A percentile compares a stretch with the other conserved stretches of the same genome.
These are phyloP conservation scores for Jatropha multifida DNA, from an alignment of 441 rosid genomes.

Conservation along the genomic window DNA sequence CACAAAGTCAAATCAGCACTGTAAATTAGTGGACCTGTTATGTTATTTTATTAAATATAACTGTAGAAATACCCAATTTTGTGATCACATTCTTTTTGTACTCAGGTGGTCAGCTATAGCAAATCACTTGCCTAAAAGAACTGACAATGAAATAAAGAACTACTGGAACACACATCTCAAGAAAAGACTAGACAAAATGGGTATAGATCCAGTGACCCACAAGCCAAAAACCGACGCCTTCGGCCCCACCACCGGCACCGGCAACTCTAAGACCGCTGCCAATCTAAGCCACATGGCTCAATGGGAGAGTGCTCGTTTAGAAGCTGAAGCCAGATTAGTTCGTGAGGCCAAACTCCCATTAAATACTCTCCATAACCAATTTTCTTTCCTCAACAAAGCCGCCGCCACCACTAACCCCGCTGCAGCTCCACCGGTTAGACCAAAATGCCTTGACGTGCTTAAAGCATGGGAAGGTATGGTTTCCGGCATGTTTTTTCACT, in stretches of 20 bases:
- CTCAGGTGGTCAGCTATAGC: constrained; percentile 13
- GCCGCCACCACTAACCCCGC: neutral
- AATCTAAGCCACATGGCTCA: constrained; percentile 46
- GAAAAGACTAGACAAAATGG: constrained; percentile 8
- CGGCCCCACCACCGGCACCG: neutral
- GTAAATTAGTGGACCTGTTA: too few relatives aligned
- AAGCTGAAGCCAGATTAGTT: constrained; percentile 45
- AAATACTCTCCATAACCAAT: neutral
- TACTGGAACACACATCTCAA: constrained; percentile 11
- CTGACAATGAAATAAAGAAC: constrained; percentile 8
- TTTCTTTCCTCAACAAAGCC: neutral
- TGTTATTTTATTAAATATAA: neutral
- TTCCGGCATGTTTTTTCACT: constrained; percentile 18
- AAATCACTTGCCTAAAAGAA: constrained; percentile 5
- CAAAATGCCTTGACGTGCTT: constrained; percentile 41
- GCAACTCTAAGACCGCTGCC: constrained; percentile 15
- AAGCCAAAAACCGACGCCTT: constrained; percentile 4
- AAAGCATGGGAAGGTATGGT: constrained; percentile 41
- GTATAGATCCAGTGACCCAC: constrained; percentile 12
- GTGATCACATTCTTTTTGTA: neutral
- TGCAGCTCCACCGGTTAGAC: constrained; percentile 11
- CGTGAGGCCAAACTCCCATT: constrained; percentile 27
- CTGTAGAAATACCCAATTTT: too few relatives aligned
- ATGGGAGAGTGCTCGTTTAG: constrained; percentile 51
- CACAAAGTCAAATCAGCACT: too few relatives aligned